Evolutionary conservation across 306 rosid species (phyloP), one percentile per base, ranked within the genome.

Genomic region (Medicago ruthenica): DNA sequence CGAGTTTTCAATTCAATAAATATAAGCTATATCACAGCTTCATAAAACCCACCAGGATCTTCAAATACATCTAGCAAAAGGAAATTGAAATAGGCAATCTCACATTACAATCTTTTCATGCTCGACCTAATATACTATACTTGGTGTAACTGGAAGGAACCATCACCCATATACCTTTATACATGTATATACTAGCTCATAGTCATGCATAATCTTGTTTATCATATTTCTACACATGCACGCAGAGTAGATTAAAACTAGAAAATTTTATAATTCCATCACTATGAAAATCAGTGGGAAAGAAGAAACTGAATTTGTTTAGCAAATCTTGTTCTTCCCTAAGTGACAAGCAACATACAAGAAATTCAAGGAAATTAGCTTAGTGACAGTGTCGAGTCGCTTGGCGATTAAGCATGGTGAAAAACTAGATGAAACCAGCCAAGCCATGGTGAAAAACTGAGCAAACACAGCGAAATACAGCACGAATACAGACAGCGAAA

Each of bases 1-100:
- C 36, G 44, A 55, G 24, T 72, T 47, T 48, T 16, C 55, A 71
- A 22, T n/a, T n/a, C n/a, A n/a, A n/a, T n/a, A n/a, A n/a, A n/a
- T n/a, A n/a, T n/a, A n/a, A n/a, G n/a, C 8, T 6, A 36, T 69
- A 68, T n/a, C 77, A 78, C 22, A 6, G 51, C 9, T 62, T 70
- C 51, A 58, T 34, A 16, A 58, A 70, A 44, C 44, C 61, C 51
- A 45, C 53, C 69, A 45, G 31, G 20, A 48, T 60, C 5, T 34
- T 20, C 16, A 57, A 13, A 58, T 18, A 31, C 4, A 73, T 62
- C 63, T 18, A 18, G 22, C 63, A 4, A 34, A 34, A 67, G 51
- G 45, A 61, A 24, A 44, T 45, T n/a, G 48, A 22, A 21, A 42
- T 24, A 27, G 37, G 21, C 51, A 65, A 14, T 24, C 47, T 66